phyloP scores from a whole-genome alignment of 768 basidiomycete species.

The Hydnum rufescens region DNA sequence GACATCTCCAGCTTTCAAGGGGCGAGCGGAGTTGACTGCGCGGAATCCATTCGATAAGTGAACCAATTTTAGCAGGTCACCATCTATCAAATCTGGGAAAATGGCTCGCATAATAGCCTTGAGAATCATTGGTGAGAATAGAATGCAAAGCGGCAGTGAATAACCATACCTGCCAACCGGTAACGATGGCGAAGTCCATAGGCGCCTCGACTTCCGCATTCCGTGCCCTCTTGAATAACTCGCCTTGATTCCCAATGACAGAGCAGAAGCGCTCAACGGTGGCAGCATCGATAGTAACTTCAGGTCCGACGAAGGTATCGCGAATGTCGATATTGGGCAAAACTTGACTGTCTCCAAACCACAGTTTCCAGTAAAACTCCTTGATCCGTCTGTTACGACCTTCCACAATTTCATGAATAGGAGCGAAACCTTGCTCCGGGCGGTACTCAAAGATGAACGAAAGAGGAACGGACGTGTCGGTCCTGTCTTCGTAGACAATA shows the following conservation, averaged over 20 bases:
- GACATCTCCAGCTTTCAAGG: slow-evolving; percentile 67
- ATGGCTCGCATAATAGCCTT: slow-evolving; percentile 99
- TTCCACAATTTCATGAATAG: slow-evolving; percentile 75
- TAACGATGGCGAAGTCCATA: slow-evolving; percentile 97
- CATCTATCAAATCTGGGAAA: slow-evolving; percentile 82
- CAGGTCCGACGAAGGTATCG: slow-evolving; percentile 71
- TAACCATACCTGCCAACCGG: slow-evolving; percentile 81
- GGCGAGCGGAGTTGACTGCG: slow-evolving; percentile 54
- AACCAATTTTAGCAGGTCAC: slow-evolving; percentile 86
- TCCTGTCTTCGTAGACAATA: slow-evolving; percentile 69
- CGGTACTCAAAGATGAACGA: slow-evolving; percentile 67
- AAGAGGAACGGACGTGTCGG: slow-evolving; percentile 56
- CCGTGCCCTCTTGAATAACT: slow-evolving; percentile 66
- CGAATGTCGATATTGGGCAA: slow-evolving; percentile 64
- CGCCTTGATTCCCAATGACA: slow-evolving; percentile 84
- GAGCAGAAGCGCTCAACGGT: slow-evolving; percentile 79
- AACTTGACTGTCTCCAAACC: slow-evolving; percentile 75
- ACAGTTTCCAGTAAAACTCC: slow-evolving; percentile 94
- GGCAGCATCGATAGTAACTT: slow-evolving; percentile 55
- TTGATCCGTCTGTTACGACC: slow-evolving; percentile 83
- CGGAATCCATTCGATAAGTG: slow-evolving; percentile 96
- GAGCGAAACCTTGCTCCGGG: slow-evolving; percentile 72
- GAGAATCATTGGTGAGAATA: slow-evolving; percentile 5
- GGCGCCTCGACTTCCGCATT: slow-evolving; percentile 62
- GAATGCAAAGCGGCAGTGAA: neutral